Conservation (phyloP, 768 basidiomycete genomes). For the Podaxis sp. region DNA sequence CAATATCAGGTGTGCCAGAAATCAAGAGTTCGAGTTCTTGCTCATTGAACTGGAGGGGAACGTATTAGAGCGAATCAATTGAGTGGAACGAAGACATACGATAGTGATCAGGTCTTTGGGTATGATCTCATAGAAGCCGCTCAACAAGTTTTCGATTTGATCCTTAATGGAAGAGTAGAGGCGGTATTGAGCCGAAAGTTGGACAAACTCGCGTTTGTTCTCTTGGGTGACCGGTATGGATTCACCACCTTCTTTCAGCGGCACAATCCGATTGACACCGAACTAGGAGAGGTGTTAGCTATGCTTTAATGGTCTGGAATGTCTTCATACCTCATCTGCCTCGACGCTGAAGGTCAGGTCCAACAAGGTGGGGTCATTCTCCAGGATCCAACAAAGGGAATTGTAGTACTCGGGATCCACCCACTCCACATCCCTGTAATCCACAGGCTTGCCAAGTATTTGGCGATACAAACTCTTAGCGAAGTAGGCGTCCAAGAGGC, state of each 20-base stretch:
- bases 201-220: slow-evolving; percentile 95
- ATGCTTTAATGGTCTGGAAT: not conserved
- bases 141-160: slow-evolving; percentile 87
- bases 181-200: slow-evolving; percentile 91
- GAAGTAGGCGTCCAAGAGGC: slow-evolving; percentile 97
- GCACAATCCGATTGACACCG: slow-evolving; percentile 85
- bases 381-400: slow-evolving; percentile 95
- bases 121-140: slow-evolving; percentile 96
- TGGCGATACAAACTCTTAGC: slow-evolving; percentile 96
- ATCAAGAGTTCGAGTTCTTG: slow-evolving; percentile 93
- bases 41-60: slow-evolving; percentile 74
- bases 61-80: slow-evolving; percentile 11
- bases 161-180: slow-evolving; percentile 93
- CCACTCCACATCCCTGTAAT: slow-evolving; percentile 96
- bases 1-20: slow-evolving; percentile 97
- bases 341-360: slow-evolving; percentile 96
- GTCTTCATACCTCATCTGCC: slow-evolving; percentile 74
- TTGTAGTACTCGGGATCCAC: slow-evolving; percentile 99
- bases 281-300: slow-evolving; percentile 51
- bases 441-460: slow-evolving; percentile 89
- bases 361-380: slow-evolving; percentile 86
- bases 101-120: slow-evolving; percentile 95
- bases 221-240: slow-evolving; percentile 89
- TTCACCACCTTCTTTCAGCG: slow-evolving; percentile 85
- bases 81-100: slow-evolving; percentile 43